Evolutionary conservation across 305 asterid genomes (phyloP).

Genomic region (Fraxinus sp.): DNA sequence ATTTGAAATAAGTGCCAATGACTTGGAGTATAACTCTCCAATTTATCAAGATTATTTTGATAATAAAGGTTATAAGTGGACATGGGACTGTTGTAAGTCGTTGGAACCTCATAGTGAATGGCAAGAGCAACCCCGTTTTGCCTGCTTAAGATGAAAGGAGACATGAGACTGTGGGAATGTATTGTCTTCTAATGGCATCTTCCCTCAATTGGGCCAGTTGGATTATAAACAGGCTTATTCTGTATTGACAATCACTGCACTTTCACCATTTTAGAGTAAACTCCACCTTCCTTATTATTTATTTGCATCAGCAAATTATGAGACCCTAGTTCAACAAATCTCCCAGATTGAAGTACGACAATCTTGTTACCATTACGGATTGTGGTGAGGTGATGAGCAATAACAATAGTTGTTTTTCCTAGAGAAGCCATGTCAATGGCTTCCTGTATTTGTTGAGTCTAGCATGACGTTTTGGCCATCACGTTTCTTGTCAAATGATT

Average conservation of each 20-base stretch:
- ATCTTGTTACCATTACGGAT: constrained; percentile 45
- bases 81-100: constrained; percentile 36
- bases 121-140: constrained; percentile 39
- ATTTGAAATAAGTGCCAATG: constrained; percentile 45
- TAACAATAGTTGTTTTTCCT: constrained; percentile 56
- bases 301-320: constrained; percentile 47
- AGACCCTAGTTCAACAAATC: constrained; percentile 48
- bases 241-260: constrained; percentile 31
- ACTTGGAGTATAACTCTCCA: constrained; percentile 10
- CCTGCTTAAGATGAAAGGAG: constrained; percentile 27
- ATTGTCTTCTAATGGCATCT: constrained; percentile 16
- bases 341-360: constrained; percentile 55
- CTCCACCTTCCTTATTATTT: constrained; percentile 38
- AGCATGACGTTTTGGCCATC: no score
- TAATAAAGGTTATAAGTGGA: constrained; percentile 27
- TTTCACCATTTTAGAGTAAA: constrained; percentile 42
- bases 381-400: constrained; percentile 63
- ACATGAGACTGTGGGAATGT: constrained; percentile 23
- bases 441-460: no score
- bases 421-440: constrained; percentile 60
- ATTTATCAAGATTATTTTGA: constrained; percentile 29
- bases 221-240: background rate
- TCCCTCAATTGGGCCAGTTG: constrained; percentile 4
- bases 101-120: constrained; percentile 39
- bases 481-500: no score